Conservation (phyloP, 78 protist genomes). For the Cavenderia fasciculata region DNA sequence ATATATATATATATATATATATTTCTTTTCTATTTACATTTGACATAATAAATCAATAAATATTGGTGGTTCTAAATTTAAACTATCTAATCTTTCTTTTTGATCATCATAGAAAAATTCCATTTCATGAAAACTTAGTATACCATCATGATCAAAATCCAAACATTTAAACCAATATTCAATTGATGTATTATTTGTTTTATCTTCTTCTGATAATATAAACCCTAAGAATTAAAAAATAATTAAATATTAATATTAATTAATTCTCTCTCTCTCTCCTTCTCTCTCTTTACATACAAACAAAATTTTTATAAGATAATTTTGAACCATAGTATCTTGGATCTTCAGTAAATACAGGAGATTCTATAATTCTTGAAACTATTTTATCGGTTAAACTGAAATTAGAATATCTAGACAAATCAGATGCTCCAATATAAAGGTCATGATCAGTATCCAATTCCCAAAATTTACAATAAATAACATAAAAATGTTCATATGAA, state of each 20-base stretch:
- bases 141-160: constrained; percentile 92
- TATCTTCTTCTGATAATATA: constrained; percentile 92
- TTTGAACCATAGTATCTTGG: not conserved
- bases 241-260: constrained; percentile 52
- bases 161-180: constrained; percentile 90
- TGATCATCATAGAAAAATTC: constrained; percentile 90
- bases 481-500: constrained; percentile 97
- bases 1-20: not conserved
- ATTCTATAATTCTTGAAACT: constrained; percentile 45
- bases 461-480: constrained; percentile 96
- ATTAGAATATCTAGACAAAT: constrained; percentile 67
- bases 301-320: constrained; percentile 54
- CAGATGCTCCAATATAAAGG: constrained; percentile 51
- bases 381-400: constrained; percentile 39
- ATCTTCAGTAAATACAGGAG: constrained; percentile 22
- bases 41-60: constrained; percentile 90
- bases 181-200: constrained; percentile 78
- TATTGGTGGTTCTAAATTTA: constrained; percentile 64
- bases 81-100: constrained; percentile 80
- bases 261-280: too few species aligned
- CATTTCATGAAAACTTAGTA: constrained; percentile 88
- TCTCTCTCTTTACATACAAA: constrained; percentile 28
- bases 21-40: constrained; percentile 4
- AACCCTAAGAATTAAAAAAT: constrained; percentile 84
- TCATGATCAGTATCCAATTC: constrained; percentile 96